Conservation (phyloP, 225 moss, liverwort and hornwort genomes). For the Marchantia paleacea region DNA sequence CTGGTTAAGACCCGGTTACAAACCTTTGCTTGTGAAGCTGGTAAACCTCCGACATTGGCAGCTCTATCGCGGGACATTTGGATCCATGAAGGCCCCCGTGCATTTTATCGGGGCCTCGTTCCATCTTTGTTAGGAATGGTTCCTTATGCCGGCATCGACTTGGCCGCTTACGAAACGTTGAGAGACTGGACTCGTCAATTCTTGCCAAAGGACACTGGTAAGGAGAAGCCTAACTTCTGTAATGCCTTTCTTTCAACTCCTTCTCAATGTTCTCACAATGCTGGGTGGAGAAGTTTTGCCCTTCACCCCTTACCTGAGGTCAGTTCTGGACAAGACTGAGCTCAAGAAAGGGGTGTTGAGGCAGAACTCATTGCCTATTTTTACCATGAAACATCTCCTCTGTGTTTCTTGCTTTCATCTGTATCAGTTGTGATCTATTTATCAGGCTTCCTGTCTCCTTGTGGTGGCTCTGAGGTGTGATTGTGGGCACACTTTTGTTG, state of each 20-base stretch:
- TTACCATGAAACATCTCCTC: too few relatives aligned
- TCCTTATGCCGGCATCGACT: constrained; percentile 93
- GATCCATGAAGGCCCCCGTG: constrained; percentile 72
- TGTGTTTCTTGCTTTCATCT: too few relatives aligned
- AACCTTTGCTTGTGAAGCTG: constrained; percentile 51
- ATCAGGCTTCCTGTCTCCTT: not conserved
- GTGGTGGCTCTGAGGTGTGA: not conserved
- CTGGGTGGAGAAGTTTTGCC: not conserved
- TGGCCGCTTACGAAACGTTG: constrained; percentile 83
- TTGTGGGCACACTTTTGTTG: not conserved
- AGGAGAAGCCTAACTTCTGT: not conserved
- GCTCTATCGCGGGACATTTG: constrained; percentile 70
- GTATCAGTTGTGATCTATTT: not conserved
- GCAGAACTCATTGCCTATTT: too few relatives aligned
- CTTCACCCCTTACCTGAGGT: too few relatives aligned
- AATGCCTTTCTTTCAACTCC: not conserved
- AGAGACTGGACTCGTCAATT: constrained; percentile 69
- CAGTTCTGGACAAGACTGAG: too few relatives aligned
- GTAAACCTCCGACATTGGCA: constrained; percentile 53
- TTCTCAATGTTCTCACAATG: not conserved
- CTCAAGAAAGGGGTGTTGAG: too few relatives aligned
- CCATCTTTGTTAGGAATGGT: constrained; percentile 91
- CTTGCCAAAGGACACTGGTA: constrained; percentile 63
- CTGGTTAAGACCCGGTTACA: constrained; percentile 92
- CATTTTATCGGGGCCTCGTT: constrained; percentile 76